Evolutionary conservation across 139 green algal species (phyloP).

Genomic region (Ettlia oleoabundans): DNA sequence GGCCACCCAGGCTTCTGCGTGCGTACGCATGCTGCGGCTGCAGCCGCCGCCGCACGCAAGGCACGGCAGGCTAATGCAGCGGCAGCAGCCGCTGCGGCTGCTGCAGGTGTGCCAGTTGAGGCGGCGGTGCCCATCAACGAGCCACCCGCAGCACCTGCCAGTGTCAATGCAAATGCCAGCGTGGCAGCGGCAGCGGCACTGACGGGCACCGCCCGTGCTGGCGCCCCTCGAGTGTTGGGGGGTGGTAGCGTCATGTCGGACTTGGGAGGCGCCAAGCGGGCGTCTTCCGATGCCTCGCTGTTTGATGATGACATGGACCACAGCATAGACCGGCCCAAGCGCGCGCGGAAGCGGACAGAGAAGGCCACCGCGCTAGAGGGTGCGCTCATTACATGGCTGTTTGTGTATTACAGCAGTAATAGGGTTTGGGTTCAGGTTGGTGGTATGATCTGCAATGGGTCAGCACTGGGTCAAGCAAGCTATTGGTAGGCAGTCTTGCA

Average conservation of each 20-base stretch:
- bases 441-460: too few species aligned
- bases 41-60: slow-evolving; percentile 16
- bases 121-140: too few species aligned
- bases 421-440: too few species aligned
- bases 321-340: slow-evolving; percentile 21
- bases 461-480: too few species aligned
- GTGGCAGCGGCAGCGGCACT: neutral
- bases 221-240: neutral
- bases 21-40: slow-evolving; percentile 36
- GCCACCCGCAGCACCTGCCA: neutral
- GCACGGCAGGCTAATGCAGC: slow-evolving; percentile 21
- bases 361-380: slow-evolving; percentile 18
- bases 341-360: slow-evolving; percentile 20
- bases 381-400: too few species aligned
- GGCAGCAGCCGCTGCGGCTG: neutral
- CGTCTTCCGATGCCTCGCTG: neutral
- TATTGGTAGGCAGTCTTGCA: too few species aligned
- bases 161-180: neutral
- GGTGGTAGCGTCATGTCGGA: neutral
- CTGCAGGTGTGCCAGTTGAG: neutral
- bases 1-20: slow-evolving; percentile 62
- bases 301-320: neutral
- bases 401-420: too few species aligned
- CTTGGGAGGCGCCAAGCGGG: neutral
- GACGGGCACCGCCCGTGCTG: neutral